Evolutionary conservation across 2,329 filamentous ascomycete genomes (phyloP), one percentile per base, ranked within the genome.

Genomic region (Pseudogymnoascus sp.): DNA sequence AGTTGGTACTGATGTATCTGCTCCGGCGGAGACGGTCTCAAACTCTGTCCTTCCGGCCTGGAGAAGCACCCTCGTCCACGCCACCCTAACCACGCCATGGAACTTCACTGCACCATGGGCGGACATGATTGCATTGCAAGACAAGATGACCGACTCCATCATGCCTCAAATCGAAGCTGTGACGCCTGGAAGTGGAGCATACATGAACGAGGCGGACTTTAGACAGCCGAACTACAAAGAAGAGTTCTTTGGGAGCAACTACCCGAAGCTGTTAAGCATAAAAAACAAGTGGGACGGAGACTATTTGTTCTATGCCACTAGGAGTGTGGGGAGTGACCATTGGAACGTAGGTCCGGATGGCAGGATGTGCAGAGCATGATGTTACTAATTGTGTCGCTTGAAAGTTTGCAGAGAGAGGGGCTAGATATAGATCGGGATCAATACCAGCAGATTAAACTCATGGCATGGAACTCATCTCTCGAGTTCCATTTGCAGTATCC

Each of bases 151-250:
- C 14, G 62, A 74, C 50, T 67, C 69, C 19, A 68, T 72, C 61
- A 68, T 72, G 61, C 71, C 72, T 16, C 69, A 69, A 60, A 67
- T 78, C 13, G 72, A 75, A 65, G 71, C 67, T 1, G 71, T 77
- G 5, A 78, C 78, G 0, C 77, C 79, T 0, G 75, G 74, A 0
- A 72, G 74, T 7, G 79, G 77, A 2, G 72, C 76, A 1, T 82
- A 82, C 69, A 74, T 80, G 74, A 83, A 82, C 67, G 82, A 85
- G 72, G 80, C 77, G 1, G 76, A 82, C 68, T 78, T 79, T 59
- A 71, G 72, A 35, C 74, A 81, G 68, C 73, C 73, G 0, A 66
- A 77, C 40, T 82, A 74, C 69, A 73, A 81, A 69, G 33, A 74
- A 10, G 70, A 68, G 2, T 82, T 81, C 68, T 83, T 77, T 65